Conservation (phyloP, 345 rosid species). For the Pugionium cornutum region DNA sequence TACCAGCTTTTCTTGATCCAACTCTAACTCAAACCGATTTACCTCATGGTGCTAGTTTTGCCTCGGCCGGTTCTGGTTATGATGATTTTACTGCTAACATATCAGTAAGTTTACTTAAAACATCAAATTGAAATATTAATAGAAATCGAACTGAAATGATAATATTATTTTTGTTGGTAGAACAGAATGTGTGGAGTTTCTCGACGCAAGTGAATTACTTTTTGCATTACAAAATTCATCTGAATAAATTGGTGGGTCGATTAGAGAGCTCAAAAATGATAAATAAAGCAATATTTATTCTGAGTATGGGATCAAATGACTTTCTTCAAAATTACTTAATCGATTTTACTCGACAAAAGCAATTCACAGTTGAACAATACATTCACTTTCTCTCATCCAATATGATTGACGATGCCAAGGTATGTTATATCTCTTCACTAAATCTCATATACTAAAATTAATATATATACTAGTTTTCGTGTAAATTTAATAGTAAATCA, state of each 20-base stretch:
- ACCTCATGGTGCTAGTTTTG: constrained; percentile 78
- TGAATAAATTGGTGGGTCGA: constrained; percentile 54
- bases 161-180: neutral
- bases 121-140: neutral
- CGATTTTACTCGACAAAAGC: constrained; percentile 64
- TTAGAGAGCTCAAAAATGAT: constrained; percentile 52
- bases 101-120: constrained; percentile 49
- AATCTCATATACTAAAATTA: neutral
- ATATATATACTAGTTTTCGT: too few species aligned
- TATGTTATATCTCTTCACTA: constrained; percentile 25
- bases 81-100: constrained; percentile 84
- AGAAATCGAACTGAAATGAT: constrained; percentile 6
- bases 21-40: constrained; percentile 49
- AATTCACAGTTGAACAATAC: constrained; percentile 56
- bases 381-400: constrained; percentile 53
- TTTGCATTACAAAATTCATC: constrained; percentile 65
- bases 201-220: constrained; percentile 61
- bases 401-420: constrained; percentile 59
- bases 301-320: constrained; percentile 88
- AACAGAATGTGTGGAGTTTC: constrained; percentile 64
- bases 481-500: too few species aligned
- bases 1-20: constrained; percentile 76
- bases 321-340: constrained; percentile 74
- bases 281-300: constrained; percentile 48
- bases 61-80: constrained; percentile 92